Evolutionary conservation across 1,139 yeast species (phyloP).

Genomic region (Suhomyces chickasaworum): DNA sequence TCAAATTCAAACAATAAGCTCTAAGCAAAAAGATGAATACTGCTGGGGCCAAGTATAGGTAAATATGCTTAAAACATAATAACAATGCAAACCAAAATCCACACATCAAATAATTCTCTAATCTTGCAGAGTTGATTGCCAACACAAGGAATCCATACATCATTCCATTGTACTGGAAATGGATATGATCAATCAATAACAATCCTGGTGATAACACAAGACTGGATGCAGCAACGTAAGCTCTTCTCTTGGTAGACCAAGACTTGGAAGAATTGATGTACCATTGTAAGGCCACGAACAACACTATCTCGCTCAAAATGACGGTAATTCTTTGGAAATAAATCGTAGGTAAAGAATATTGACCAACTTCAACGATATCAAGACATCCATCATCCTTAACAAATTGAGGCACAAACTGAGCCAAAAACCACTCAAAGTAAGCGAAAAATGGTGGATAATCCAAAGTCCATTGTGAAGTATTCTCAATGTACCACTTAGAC

Average conservation of each 20-base stretch:
- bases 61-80: conserved; percentile 92
- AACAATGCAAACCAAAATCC: conserved; percentile 76
- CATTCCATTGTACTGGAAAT: conserved; percentile 93
- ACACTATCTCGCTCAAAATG: conserved; percentile 69
- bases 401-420: conserved; percentile 66
- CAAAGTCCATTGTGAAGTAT: conserved; percentile 90
- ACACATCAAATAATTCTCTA: conserved; percentile 57
- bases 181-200: conserved; percentile 85
- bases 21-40: conserved; percentile 79
- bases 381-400: conserved; percentile 79
- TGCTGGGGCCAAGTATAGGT: conserved; percentile 91
- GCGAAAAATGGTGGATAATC: conserved; percentile 99
- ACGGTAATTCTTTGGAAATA: conserved; percentile 84
- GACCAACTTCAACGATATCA: conserved; percentile 64
- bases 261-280: conserved; percentile 55
- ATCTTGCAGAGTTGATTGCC: conserved; percentile 70
- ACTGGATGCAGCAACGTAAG: conserved; percentile 80
- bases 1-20: conserved; percentile 60
- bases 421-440: conserved; percentile 80
- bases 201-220: conserved; percentile 88
- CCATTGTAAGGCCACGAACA: conserved; percentile 72
- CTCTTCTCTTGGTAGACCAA: conserved; percentile 37
- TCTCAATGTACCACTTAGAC: conserved; percentile 78
- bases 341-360: conserved; percentile 75
- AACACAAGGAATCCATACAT: conserved; percentile 81